Evolutionary conservation across 2,329 filamentous ascomycete genomes (phyloP), one percentile per base, ranked within the genome.

Genomic region (Aspergillus caelatus): DNA sequence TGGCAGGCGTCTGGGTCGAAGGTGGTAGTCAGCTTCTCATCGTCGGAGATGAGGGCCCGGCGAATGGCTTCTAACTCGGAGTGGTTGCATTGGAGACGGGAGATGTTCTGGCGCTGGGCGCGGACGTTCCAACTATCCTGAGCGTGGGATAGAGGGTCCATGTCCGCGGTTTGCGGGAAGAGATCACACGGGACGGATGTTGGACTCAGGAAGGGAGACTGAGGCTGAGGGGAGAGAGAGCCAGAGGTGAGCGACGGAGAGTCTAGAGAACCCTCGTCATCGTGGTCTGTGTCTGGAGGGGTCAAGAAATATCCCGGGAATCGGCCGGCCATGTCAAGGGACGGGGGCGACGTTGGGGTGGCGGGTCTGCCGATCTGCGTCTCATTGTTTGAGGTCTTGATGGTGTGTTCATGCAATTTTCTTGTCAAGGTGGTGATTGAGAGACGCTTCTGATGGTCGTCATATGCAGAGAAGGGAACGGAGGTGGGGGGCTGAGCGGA

Each of bases 241-340:
- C 64, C 80, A 63, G 84, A 88, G 69, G 83, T 87, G 70, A 84
- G 94, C 62, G 78, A 82, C 6, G 81, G 81, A 55, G 88, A 90
- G 74, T 82, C 82, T 65, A 68, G 70, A 34, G 69, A 72, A 48
- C 72, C 71, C 45, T 77, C 74, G n/a, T 77, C 75, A 53, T 78
- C 75, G n/a, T 74, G 74, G 64, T 78, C 77, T 23, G 75, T 78
- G 62, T 77, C 76, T 8, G 77, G 76, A 4, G 76, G 75, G 1
- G 77, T 79, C 23, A 79, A 68, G 63, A 78, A 67, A 50, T 75
- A 76, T 28, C 69, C 71, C 19, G 69, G 54, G 59, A 70, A 67
- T 50, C 45, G 61, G 50, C 21, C 56, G 34, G 43, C 61, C 57
- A 26, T 46, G 62, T 56, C 46, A 41, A 60, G 43, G 16, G 63